Evolutionary conservation across 202 grass and related monocot species (phyloP), one percentile per base, ranked within the genome.

Genomic region (Musa balbisiana): DNA sequence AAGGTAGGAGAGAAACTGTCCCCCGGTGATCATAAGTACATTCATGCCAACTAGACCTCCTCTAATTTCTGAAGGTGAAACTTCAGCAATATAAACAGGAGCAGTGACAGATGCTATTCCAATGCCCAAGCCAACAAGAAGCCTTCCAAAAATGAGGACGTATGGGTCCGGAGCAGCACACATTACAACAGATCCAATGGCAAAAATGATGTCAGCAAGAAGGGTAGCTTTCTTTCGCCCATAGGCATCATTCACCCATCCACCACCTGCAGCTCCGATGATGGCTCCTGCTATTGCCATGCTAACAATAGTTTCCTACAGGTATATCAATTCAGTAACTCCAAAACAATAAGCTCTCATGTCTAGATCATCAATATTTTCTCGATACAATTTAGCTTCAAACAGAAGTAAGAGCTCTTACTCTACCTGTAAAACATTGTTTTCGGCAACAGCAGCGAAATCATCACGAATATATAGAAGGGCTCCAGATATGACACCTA

Each of bases 251-350:
- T 97, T 97, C 25, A 97, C 84, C 88, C 88, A 97, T 21, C 93
- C 93, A 65, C 93, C 88, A 15, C 65, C 86, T 51, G 88, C 90
- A 69, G 93, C 93, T 62, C 93, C 93, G 71, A 97, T 53, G 10
- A 93, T 91, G n/a, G 93, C 93, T 81, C 93, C 93, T 1, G 89
- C 86, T 58, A 97, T 77, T 62, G 93, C 86, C 93, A 97, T 93
- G 85, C 94, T 97, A 79, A 97, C 93, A 80, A 97, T 97, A 23
- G 93, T 97, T 80, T 97, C 93, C 93, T 96, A 80, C 33, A 78
- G 55, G 63, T 20, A 75, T n/a, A 79, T 22, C 12, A 81, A n/a
- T 33, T 69, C 65, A 76, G 12, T 55, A 56, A 17, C 6, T 69
- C 59, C 70, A 10, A 17, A 22, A 55, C 24, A 53, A 16, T 25